Evolutionary conservation across 257 asterid genomes (phyloP).

Genomic region (Gardenia jasminoides): DNA sequence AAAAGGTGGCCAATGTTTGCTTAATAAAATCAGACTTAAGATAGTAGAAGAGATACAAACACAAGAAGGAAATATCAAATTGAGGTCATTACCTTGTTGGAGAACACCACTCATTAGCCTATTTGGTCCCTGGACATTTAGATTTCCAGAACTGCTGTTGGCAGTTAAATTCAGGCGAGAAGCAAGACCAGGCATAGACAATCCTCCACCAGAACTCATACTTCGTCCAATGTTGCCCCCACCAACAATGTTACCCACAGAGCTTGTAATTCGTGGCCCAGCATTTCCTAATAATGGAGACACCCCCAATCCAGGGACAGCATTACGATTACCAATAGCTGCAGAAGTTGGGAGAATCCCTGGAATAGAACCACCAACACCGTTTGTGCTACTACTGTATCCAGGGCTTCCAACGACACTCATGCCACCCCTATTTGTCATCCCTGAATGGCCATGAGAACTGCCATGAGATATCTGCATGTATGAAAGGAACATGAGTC

Average conservation of each 20-base stretch:
- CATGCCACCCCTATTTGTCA: conserved; percentile 81
- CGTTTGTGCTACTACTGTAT: conserved; percentile 60
- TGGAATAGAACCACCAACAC: conserved; percentile 92
- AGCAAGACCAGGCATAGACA: conserved; percentile 81
- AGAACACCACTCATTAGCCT: conserved; percentile 81
- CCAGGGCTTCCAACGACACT: conserved; percentile 84
- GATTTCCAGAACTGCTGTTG: conserved; percentile 73
- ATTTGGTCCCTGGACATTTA: conserved; percentile 79
- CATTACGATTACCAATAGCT: conserved; percentile 70
- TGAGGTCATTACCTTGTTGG: conserved; percentile 70
- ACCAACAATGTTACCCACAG: conserved; percentile 82
- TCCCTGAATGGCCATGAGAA: conserved; percentile 87
- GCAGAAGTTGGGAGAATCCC: conserved; percentile 89
- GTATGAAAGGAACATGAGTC: conserved; percentile 14
- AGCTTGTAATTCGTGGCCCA: conserved; percentile 75
- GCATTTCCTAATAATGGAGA: conserved; percentile 77
- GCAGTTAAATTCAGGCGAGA: conserved; percentile 76
- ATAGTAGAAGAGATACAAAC: conserved; percentile 23
- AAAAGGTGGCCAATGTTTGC: background rate
- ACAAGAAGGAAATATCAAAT: conserved; percentile 13
- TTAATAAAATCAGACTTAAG: background rate
- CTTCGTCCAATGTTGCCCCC: conserved; percentile 87
- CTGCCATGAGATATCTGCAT: conserved; percentile 85
- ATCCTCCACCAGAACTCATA: conserved; percentile 90
- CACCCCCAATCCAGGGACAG: conserved; percentile 80